Evolutionary conservation across 345 rosid species (phyloP).

Genomic region (Luvunga scandens): DNA sequence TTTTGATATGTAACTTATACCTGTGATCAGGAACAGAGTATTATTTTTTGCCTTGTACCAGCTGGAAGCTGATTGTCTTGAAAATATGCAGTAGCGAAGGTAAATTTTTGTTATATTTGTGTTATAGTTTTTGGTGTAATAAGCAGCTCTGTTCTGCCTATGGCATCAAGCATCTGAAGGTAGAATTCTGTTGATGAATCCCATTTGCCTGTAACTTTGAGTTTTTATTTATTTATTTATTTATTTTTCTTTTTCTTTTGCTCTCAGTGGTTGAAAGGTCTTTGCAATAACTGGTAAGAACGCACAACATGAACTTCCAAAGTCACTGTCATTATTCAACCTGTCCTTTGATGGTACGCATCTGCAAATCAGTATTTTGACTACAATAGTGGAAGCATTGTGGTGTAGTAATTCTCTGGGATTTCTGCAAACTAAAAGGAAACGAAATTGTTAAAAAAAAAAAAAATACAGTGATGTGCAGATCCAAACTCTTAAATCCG

Average conservation of each 20-base stretch:
- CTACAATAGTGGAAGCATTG: not conserved
- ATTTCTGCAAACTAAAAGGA: not conserved
- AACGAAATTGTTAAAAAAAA: not conserved
- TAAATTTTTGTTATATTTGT: slow-evolving; percentile 17
- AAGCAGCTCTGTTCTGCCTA: not conserved
- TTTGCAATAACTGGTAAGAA: slow-evolving; percentile 83
- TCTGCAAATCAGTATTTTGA: slow-evolving; percentile 11
- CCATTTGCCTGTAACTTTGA: not conserved
- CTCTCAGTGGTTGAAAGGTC: slow-evolving; percentile 81
- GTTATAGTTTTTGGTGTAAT: not conserved
- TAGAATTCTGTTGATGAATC: not conserved
- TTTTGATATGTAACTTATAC: slow-evolving; percentile 19
- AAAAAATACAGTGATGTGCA: not conserved
- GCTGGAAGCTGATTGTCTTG: slow-evolving; percentile 90
- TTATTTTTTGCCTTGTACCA: slow-evolving; percentile 93
- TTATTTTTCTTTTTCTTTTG: not conserved
- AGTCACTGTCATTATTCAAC: slow-evolving; percentile 64
- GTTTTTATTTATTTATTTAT: not conserved
- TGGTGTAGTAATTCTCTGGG: not conserved
- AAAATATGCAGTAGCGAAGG: slow-evolving; percentile 69
- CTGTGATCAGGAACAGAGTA: slow-evolving; percentile 72
- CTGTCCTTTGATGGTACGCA: slow-evolving; percentile 78
- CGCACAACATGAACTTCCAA: slow-evolving; percentile 71
- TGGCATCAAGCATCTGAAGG: not conserved
- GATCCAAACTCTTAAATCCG: not conserved